Base-by-base conservation (phyloP, 441 rosid species). In the Theobroma grandiflorum region DNA sequence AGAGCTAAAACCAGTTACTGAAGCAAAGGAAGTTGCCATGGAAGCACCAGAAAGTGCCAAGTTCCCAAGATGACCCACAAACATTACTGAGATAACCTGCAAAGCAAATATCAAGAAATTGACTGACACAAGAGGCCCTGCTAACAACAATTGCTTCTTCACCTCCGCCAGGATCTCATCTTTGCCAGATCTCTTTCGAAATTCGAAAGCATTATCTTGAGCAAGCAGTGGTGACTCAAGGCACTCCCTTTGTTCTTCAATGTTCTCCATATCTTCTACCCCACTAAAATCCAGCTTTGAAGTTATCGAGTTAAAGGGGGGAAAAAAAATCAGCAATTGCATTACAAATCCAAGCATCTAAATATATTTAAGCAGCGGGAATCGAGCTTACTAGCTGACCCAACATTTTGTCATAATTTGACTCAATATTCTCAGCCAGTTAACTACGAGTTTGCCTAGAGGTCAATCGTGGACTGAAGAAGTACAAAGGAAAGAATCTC, bases 11-110 rank as follows among this genome's bases (percentile, higher is more conserved):
- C 90, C 91, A 76, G 92, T 89, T 16, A 88, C 91, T 52, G 88
- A 88, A 80, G 89, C 85, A 82, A 91, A 87, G 3, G 91, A 89
- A 81, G 90, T 83, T 6, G 94, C 91, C 85, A 89, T 83, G 55
- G 91, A 87, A 49, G 94, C 87, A 80, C 89, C 83, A 8, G 94
- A 71, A n/a, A 91, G 91, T 7, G 87, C 57, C 11, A 91, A 87
- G 82, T 82, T 83, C 0, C 85, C 92, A 9, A 86, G 90, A 59
- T 82, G 90, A 53, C 92, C 94, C 4, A 89, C 87, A 67, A 80
- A 84, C 85, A 84, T 90, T 38, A 88, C 85, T 0, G 91, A 87
- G 40, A 88, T 74, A 79, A 88, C 74, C 82, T 80, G 90, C 20
- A 90, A 78, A 79, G 85, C 78, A 38, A 82, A 88, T 73, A 85